Conservation (phyloP, 768 basidiomycete species). For the Lactarius indigo region DNA sequence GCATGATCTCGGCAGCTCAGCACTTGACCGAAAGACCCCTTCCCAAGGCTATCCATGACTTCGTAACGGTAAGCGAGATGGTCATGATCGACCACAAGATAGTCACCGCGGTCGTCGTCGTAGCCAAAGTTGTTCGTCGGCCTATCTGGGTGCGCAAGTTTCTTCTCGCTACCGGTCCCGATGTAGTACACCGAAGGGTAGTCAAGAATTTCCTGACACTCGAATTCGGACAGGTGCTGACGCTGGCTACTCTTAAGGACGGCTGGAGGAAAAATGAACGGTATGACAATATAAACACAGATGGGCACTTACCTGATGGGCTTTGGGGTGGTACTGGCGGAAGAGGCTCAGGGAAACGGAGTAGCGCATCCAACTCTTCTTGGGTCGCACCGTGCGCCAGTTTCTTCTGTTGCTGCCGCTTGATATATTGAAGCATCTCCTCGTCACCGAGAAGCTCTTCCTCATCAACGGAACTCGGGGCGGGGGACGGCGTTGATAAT, state of each 20-base stretch:
- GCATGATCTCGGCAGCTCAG: conserved; percentile 92
- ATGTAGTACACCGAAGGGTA: conserved; percentile 79
- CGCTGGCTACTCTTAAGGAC: conserved; percentile 63
- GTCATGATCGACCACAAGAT: conserved; percentile 83
- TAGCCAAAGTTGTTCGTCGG: conserved; percentile 88
- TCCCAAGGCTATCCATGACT: conserved; percentile 86
- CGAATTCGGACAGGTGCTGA: conserved; percentile 79
- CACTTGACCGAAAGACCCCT: conserved; percentile 98
- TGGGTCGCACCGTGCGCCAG: conserved; percentile 78
- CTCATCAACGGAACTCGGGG: conserved; percentile 72
- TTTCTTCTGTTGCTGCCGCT: conserved; percentile 85
- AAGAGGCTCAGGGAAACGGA: conserved; percentile 90
- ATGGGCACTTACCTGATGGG: conserved; percentile 58
- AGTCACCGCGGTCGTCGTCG: conserved; percentile 98
- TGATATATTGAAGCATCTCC: conserved; percentile 95
- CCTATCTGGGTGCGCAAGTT: conserved; percentile 67
- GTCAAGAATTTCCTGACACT: conserved; percentile 88
- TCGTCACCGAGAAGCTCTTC: conserved; percentile 90
- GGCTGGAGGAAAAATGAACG: conserved; percentile 37
- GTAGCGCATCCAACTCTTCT: conserved; percentile 81
- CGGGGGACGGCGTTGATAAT: conserved; percentile 81
- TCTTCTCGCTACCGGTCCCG: conserved; percentile 80
- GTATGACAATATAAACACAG: background rate
- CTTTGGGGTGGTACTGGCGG: conserved; percentile 62
- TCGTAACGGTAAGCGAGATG: conserved; percentile 98